Percentiles rank a stretch among this genome's conserved stretches.
Evolutionary conservation across 768 basidiomycete species (phyloP).

Genomic region (Leccinum uliginosum): DNA sequence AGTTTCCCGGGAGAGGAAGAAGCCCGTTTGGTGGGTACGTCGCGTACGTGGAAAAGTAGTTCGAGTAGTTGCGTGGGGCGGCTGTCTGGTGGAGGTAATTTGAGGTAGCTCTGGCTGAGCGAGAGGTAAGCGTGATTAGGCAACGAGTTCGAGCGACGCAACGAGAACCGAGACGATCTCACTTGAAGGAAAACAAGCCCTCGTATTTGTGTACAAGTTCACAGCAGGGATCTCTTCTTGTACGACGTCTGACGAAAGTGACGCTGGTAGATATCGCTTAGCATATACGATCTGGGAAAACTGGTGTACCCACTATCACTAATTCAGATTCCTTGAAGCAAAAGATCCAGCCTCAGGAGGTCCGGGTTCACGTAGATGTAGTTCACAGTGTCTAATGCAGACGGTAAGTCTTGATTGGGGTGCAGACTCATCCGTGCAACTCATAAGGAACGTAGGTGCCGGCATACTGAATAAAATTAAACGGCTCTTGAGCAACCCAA

Average conservation of each 20-base stretch:
- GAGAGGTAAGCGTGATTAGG: background rate
- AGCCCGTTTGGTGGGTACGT: slow-evolving; percentile 62
- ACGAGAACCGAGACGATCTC: slow-evolving; percentile 13
- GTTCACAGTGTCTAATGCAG: slow-evolving; percentile 61
- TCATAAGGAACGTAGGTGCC: slow-evolving; percentile 63
- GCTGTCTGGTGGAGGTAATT: slow-evolving; percentile 50
- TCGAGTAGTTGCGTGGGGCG: slow-evolving; percentile 52
- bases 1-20: slow-evolving; percentile 65
- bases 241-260: slow-evolving; percentile 57
- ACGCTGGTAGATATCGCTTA: slow-evolving; percentile 34
- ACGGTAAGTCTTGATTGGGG: background rate
- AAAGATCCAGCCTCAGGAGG: slow-evolving; percentile 47
- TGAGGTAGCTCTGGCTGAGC: slow-evolving; percentile 61
- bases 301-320: slow-evolving; percentile 51
- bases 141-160: background rate
- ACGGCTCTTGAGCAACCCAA: background rate
- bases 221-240: slow-evolving; percentile 70
- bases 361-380: slow-evolving; percentile 60
- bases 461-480: slow-evolving; percentile 48
- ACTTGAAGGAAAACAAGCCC: slow-evolving; percentile 73
- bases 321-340: slow-evolving; percentile 69
- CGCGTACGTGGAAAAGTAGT: slow-evolving; percentile 59
- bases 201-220: slow-evolving; percentile 66
- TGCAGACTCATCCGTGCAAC: slow-evolving; percentile 31
- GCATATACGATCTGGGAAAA: background rate